Percentiles rank a stretch among this genome's conserved stretches.
Evolutionary conservation across 805 yeast genomes (phyloP).

Genomic region (Yamadazyma endophytica): DNA sequence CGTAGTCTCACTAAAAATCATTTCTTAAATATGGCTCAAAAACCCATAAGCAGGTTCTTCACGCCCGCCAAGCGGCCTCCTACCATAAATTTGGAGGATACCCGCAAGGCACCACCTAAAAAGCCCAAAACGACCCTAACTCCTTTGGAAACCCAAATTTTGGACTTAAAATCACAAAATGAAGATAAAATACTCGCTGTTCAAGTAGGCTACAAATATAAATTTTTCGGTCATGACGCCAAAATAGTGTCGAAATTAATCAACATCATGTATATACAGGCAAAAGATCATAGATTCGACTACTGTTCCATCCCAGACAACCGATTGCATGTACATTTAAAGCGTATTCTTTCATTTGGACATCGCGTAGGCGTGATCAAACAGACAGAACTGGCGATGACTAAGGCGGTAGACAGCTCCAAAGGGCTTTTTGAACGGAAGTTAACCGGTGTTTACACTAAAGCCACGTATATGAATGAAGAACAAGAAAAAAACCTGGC

Average conservation of each 20-base stretch:
- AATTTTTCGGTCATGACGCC: conserved; percentile 85
- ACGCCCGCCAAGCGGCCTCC: conserved; percentile 1
- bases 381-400: conserved; percentile 77
- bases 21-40: too few relatives aligned
- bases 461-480: conserved; percentile 77
- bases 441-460: conserved; percentile 70
- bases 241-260: conserved; percentile 58
- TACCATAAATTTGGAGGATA: background rate
- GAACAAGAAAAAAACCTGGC: conserved; percentile 21
- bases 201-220: conserved; percentile 90
- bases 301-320: conserved; percentile 83
- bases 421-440: conserved; percentile 59
- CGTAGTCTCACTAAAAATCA: too few relatives aligned
- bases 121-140: conserved; percentile 34
- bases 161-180: conserved; percentile 57
- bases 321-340: conserved; percentile 70
- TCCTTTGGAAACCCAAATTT: conserved; percentile 77
- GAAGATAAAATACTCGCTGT: conserved; percentile 70
- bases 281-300: conserved; percentile 61
- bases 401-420: conserved; percentile 53
- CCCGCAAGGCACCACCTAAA: background rate
- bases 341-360: conserved; percentile 67
- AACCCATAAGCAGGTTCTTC: conserved; percentile 9
- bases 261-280: conserved; percentile 63
- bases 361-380: conserved; percentile 82